Percentiles rank a stretch among this genome's conserved stretches.
phyloP scores from a whole-genome alignment of 2,329 filamentous ascomycete genomes.

The Fusarium staphyleae region DNA sequence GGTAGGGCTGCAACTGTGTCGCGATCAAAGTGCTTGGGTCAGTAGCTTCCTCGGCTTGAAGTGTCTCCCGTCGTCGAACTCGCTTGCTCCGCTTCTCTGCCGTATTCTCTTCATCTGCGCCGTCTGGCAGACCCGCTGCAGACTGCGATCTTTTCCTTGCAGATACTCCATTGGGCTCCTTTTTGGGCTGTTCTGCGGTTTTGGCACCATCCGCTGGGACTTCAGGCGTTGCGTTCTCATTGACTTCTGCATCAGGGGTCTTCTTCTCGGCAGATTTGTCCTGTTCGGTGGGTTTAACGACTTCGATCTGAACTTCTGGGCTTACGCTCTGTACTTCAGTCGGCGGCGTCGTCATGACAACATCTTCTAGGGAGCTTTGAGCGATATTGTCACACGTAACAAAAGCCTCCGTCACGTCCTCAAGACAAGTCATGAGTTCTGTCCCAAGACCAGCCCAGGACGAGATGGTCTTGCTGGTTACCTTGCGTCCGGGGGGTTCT shows the following conservation, averaged over 20 bases:
- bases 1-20: slow-evolving; percentile 63
- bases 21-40: slow-evolving; percentile 61
- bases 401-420: slow-evolving; percentile 42
- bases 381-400: slow-evolving; percentile 42
- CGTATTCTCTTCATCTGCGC: slow-evolving; percentile 62
- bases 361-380: slow-evolving; percentile 37
- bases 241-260: slow-evolving; percentile 6
- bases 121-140: slow-evolving; percentile 63
- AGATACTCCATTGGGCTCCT: slow-evolving; percentile 48
- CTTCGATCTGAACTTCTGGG: slow-evolving; percentile 16
- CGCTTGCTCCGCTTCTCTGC: slow-evolving; percentile 71
- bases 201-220: slow-evolving; percentile 39
- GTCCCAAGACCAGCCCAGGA: slow-evolving; percentile 48
- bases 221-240: slow-evolving; percentile 36
- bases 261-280: slow-evolving; percentile 11
- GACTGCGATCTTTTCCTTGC: slow-evolving; percentile 70
- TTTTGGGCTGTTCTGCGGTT: slow-evolving; percentile 41
- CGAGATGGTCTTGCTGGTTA: slow-evolving; percentile 23
- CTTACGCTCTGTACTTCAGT: slow-evolving; percentile 25
- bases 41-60: slow-evolving; percentile 58
- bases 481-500: slow-evolving; percentile 21
- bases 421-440: slow-evolving; percentile 45
- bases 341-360: slow-evolving; percentile 33
- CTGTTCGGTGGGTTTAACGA: slow-evolving; percentile 10
- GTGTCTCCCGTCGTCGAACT: slow-evolving; percentile 63